Conservation (phyloP, 768 basidiomycete species). For the Gloeophyllum trabeum region DNA sequence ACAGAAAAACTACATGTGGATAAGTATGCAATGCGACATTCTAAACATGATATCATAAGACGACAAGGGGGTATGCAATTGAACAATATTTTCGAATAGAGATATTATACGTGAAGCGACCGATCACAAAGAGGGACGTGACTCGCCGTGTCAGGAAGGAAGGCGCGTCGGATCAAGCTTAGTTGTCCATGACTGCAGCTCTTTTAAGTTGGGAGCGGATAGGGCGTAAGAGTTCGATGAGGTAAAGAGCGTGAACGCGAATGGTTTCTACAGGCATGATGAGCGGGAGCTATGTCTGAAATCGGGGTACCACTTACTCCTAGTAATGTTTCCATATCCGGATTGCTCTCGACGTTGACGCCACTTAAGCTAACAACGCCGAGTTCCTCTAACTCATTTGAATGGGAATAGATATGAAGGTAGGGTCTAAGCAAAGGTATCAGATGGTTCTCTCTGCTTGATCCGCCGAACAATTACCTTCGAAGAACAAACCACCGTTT, state of each 20-base stretch:
- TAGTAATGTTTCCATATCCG: slow-evolving; percentile 78
- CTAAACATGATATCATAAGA: no score
- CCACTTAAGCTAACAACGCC: slow-evolving; percentile 75
- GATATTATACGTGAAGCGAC: no score
- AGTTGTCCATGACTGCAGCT: slow-evolving; percentile 74
- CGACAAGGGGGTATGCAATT: no score
- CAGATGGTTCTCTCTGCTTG: not conserved
- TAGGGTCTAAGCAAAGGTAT: slow-evolving; percentile 53
- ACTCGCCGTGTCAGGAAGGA: slow-evolving; percentile 32
- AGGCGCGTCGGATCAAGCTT: slow-evolving; percentile 78
- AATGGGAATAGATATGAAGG: slow-evolving; percentile 76
- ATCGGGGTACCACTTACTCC: slow-evolving; percentile 44
- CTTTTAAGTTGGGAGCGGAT: slow-evolving; percentile 71
- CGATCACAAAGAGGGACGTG: no score
- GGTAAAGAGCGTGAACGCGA: slow-evolving; percentile 86
- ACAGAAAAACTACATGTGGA: no score
- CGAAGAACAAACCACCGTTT: slow-evolving; percentile 80
- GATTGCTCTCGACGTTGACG: slow-evolving; percentile 77
- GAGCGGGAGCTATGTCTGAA: slow-evolving; percentile 3
- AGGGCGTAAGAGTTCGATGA: slow-evolving; percentile 87
- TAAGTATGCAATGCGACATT: no score
- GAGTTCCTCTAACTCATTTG: slow-evolving; percentile 75
- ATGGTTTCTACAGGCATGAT: slow-evolving; percentile 46
- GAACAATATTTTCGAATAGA: no score
- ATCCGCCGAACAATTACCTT: slow-evolving; percentile 36